Evolutionary conservation across 345 rosid genomes (phyloP), one percentile per base, ranked within the genome.

Genomic region (Clarkia xantiana): DNA sequence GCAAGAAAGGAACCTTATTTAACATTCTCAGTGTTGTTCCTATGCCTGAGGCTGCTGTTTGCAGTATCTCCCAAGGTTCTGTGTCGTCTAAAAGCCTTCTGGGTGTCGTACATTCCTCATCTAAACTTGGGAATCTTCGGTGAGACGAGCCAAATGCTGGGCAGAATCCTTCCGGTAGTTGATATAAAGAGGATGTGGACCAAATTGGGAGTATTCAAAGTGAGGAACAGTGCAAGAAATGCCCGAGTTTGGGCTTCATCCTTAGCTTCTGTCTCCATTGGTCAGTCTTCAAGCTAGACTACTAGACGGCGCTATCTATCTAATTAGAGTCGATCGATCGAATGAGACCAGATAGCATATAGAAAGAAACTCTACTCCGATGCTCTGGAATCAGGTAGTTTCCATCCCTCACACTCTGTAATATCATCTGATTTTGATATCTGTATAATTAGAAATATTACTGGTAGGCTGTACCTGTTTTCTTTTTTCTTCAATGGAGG

Each of bases 211-310:
- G 62, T 86, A 38, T 60, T 70, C 69, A 90, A 86, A 75, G 74
- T 77, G 46, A 76, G 93, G 62, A 78, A 61, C 74, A 60, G 96
- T 18, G 94, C 95, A 14, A 86, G 62, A 67, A 90, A 67, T 42
- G 91, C 82, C 16, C 74, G 69, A 52, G 96, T 78, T 15, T 86
- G 93, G 96, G 96, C 94, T 44, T 82, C 94, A 16, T 86, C 95
- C 4, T 67, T 86, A 15, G 94, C 98, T 10, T 90, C 96, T 8
- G 93, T 90, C 52, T 77, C 94, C 4, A 59, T 86, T 63, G 93
- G 94, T 6, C 71, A 79, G 72, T 68, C 89, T 53, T 78, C 87
- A 90, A 2, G 74, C 76, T 48, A 72, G 82, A 47, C 72, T 71
- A 51, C 74, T 29, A n/a, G n/a, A n/a, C n/a, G n/a, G n/a, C n/a